These are phyloP conservation scores for Herpetomonas samuelpessoai DNA, from an alignment of 208 protist genomes.

Conservation along the genomic window DNA sequence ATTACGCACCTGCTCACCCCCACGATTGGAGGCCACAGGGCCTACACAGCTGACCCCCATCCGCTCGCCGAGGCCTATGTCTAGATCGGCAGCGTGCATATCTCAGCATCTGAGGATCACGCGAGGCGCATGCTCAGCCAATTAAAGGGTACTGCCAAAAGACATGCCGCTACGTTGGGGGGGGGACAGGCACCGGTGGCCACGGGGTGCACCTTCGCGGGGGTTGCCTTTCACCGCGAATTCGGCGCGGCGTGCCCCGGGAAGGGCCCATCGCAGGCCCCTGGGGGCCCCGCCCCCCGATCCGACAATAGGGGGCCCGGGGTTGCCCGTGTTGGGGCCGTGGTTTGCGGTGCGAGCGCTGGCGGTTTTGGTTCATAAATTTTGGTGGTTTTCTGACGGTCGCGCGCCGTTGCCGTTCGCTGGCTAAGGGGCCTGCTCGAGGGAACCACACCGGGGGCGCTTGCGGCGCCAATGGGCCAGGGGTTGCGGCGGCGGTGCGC, in stretches of 20 bases:
- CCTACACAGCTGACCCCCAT: neutral
- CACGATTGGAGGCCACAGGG: slow-evolving; percentile 1
- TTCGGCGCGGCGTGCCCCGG: neutral
- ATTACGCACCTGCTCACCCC: slow-evolving; percentile 2
- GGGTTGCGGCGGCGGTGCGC: neutral
- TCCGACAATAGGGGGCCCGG: neutral
- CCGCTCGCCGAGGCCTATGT: neutral
- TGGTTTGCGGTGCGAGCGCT: neutral
- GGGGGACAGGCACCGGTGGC: neutral
- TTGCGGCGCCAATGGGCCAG: neutral
- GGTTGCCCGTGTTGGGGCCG: neutral
- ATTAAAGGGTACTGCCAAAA: neutral
- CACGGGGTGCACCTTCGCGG: neutral
- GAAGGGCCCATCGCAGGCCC: too few relatives aligned
- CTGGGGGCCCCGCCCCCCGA: too few relatives aligned
- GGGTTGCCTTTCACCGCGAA: neutral
- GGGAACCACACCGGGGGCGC: too few relatives aligned
- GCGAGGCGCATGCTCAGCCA: neutral
- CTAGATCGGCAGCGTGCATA: slow-evolving; percentile 3
- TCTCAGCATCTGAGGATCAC: neutral
- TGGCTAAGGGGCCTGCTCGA: neutral
- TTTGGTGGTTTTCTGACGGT: neutral
- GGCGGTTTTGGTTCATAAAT: neutral
- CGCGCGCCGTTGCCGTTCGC: neutral
- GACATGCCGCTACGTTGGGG: neutral